Evolutionary conservation across 768 basidiomycete genomes (phyloP), one percentile per base, ranked within the genome.

Genomic region (Psilocybe tampanensis): DNA sequence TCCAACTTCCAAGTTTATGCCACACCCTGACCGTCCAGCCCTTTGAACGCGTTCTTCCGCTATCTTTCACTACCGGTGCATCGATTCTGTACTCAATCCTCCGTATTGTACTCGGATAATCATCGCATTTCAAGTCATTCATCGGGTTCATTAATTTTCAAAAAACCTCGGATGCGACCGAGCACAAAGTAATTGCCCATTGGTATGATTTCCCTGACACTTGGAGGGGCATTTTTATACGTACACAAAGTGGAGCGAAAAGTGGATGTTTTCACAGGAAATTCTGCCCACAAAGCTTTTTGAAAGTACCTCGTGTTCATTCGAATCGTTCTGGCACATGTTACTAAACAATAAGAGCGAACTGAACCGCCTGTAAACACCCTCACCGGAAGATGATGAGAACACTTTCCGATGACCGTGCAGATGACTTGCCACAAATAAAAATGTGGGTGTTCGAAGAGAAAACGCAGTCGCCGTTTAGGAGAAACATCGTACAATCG

Each of bases 251-350:
- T 47, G 45, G 45, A n/a, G 45, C 23, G n/a, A 24, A 24, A 47
- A 11, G 23, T 45, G 13, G 13, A n/a, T 39, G 36, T 53, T 61
- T 55, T 66, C 67, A 66, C 66, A 68, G 54, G 52, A 33, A 51
- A 45, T 47, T 41, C 26, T 39, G 24, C 13, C 29, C 22, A 29
- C 34, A 45, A 44, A 36, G 44, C 12, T 52, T 19, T 34, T n/a
- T n/a, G n/a, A 32, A 36, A 26, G 34, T n/a, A 50, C 59, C 62
- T 64, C 63, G 47, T 64, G 63, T 57, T 39, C 47, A 47, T 52
- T 8, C 45, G 32, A 36, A 47, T 47, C 55, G 44, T 44, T 45
- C 32, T 33, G 41, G 29, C 53, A 52, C 55, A 58, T 49, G 44
- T 42, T 55, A 33, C 34, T 52, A 44, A 61, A 64, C 63, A 64